Percentiles rank a stretch among this genome's conserved stretches.
Evolutionary conservation across 2,329 filamentous ascomycete species (phyloP).

Genomic region (Chrysosporium keratinophilum): DNA sequence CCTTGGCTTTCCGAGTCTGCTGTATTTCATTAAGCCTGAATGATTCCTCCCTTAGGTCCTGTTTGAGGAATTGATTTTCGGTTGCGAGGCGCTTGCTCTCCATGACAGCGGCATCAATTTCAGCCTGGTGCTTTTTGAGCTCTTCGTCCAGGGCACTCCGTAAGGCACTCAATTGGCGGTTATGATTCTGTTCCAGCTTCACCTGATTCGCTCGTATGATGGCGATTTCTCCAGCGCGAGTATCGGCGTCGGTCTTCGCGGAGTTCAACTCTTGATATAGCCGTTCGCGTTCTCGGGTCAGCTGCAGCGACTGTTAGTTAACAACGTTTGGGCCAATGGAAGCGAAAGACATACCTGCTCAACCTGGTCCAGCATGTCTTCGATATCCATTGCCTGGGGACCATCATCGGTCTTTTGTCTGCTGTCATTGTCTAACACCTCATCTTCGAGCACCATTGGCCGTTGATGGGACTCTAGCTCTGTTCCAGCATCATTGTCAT

Average conservation of each 20-base stretch:
- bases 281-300: constrained; percentile 32
- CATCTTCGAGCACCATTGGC: neutral
- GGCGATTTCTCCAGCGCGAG: constrained; percentile 51
- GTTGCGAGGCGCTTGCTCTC: constrained; percentile 49
- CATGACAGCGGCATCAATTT: constrained; percentile 44
- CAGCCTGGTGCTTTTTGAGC: constrained; percentile 42
- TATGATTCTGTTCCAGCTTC: constrained; percentile 44
- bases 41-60: constrained; percentile 49
- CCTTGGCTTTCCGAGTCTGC: constrained; percentile 21
- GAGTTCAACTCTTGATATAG: constrained; percentile 31
- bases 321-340: neutral
- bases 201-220: constrained; percentile 51
- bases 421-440: neutral
- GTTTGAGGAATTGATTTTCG: constrained; percentile 50
- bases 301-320: constrained; percentile 19
- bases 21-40: constrained; percentile 37
- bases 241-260: constrained; percentile 35
- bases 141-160: constrained; percentile 47
- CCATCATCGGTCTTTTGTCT: neutral
- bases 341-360: constrained; percentile 12
- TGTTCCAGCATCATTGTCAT: neutral
- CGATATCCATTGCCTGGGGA: constrained; percentile 7
- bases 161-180: constrained; percentile 43
- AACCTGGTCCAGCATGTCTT: constrained; percentile 15
- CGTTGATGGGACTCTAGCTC: neutral